phyloP scores from a whole-genome alignment of 345 rosid species.

The Erodium maritimum region DNA sequence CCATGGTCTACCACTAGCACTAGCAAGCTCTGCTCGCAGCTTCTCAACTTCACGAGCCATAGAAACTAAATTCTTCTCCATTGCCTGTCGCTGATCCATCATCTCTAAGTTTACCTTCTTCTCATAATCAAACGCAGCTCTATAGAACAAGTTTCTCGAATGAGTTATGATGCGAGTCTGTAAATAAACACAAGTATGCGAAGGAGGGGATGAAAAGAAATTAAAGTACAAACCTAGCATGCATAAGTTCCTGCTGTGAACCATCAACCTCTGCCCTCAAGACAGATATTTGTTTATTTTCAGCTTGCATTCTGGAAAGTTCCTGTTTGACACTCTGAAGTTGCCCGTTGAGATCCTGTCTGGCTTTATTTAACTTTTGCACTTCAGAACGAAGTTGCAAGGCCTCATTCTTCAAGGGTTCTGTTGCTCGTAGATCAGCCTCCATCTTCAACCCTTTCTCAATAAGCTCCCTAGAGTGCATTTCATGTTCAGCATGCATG shows the following conservation, averaged over 20 bases:
- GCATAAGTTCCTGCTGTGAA: constrained; percentile 83
- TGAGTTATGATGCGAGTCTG: constrained; percentile 1
- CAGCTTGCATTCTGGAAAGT: constrained; percentile 46
- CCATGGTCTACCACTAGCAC: constrained; percentile 57
- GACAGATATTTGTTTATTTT: constrained; percentile 62
- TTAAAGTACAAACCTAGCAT: constrained; percentile 46
- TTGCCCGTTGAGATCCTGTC: constrained; percentile 61
- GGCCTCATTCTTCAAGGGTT: constrained; percentile 69
- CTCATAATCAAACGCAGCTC: constrained; percentile 78
- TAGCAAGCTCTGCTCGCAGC: constrained; percentile 69
- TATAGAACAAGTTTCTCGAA: constrained; percentile 15
- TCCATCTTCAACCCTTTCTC: constrained; percentile 80
- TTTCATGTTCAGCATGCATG: constrained; percentile 59
- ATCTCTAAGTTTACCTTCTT: constrained; percentile 89
- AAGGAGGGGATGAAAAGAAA: neutral
- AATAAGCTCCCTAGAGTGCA: constrained; percentile 53
- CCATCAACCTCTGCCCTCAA: constrained; percentile 58
- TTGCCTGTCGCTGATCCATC: constrained; percentile 80
- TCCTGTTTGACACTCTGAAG: constrained; percentile 69
- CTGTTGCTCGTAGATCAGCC: constrained; percentile 70
- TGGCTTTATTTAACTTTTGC: constrained; percentile 54
- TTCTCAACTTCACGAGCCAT: constrained; percentile 99
- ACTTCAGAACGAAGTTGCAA: constrained; percentile 54
- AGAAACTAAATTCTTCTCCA: constrained; percentile 89
- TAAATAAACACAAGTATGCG: neutral